Evolutionary conservation across 805 yeast genomes (phyloP).

Genomic region (Schwanniomyces yamadae): DNA sequence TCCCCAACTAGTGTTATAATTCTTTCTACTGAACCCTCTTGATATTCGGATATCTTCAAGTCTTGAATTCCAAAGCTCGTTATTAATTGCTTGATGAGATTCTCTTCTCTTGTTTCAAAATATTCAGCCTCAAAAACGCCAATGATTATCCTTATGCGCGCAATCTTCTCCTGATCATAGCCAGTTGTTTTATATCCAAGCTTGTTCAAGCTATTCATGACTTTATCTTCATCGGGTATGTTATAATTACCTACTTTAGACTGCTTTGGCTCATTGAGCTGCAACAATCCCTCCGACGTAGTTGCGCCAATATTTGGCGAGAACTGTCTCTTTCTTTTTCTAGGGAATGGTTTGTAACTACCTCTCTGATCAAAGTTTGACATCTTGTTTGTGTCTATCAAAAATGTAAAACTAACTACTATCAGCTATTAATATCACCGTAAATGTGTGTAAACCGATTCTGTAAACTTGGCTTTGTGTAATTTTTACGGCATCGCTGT

Average conservation of each 20-base stretch:
- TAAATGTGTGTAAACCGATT: conserved; percentile 1
- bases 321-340: conserved; percentile 7
- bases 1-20: conserved; percentile 30
- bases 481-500: conserved; percentile 10
- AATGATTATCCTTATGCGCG: conserved; percentile 13
- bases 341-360: conserved; percentile 1
- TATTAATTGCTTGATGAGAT: conserved; percentile 13
- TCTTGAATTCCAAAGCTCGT: conserved; percentile 21
- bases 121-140: conserved; percentile 25
- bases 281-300: conserved; percentile 2
- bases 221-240: conserved; percentile 25
- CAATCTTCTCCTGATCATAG: conserved; percentile 1
- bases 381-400: neutral
- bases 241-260: neutral
- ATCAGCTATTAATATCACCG: no score
- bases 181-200: conserved; percentile 9
- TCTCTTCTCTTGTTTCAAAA: conserved; percentile 16
- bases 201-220: conserved; percentile 21
- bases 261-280: conserved; percentile 6
- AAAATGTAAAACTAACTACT: no score
- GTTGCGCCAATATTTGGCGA: conserved; percentile 1
- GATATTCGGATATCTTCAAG: conserved; percentile 18
- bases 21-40: conserved; percentile 30
- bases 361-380: neutral
- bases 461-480: conserved; percentile 6